Evolutionary conservation across 148 eudicot species (phyloP).

Genomic region (Chenopodium album): DNA sequence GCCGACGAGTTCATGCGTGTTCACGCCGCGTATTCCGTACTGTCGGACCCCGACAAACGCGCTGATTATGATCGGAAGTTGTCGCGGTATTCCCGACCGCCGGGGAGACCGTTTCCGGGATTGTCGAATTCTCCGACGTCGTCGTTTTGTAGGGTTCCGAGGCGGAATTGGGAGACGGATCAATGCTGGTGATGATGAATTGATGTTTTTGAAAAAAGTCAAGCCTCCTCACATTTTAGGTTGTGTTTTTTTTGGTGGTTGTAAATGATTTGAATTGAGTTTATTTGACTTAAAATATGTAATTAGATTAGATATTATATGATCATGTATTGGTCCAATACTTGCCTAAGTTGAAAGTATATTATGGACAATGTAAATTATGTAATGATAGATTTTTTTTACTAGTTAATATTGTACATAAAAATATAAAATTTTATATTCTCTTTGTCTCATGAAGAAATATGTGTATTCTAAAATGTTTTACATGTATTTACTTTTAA

Average conservation of each 20-base stretch:
- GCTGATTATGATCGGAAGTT: slow-evolving; percentile 53
- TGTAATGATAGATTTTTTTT: not conserved
- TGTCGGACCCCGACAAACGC: slow-evolving; percentile 65
- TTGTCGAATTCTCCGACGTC: slow-evolving; percentile 12
- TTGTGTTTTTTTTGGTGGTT: not conserved
- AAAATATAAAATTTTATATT: too few relatives aligned
- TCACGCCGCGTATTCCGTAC: slow-evolving; percentile 56
- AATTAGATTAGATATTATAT: not conserved
- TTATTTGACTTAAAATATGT: too few relatives aligned
- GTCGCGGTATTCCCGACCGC: slow-evolving; percentile 8
- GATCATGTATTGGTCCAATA: too few relatives aligned
- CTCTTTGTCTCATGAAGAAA: too few relatives aligned
- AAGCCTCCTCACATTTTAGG: not conserved
- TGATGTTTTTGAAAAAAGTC: not conserved
- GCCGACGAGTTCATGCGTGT: slow-evolving; percentile 51
- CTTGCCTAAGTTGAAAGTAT: not conserved
- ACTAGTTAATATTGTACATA: not conserved
- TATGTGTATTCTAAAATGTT: too few relatives aligned
- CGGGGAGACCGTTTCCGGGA: not conserved
- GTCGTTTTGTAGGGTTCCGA: slow-evolving; percentile 18
- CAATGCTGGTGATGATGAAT: slow-evolving; percentile 25
- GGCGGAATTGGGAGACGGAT: slow-evolving; percentile 34
- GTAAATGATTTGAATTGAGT: too few relatives aligned
- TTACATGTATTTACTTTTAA: too few relatives aligned
- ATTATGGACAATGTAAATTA: not conserved